Percentiles rank a stretch among this genome's conserved stretches.
Evolutionary conservation across 1,139 yeast genomes (phyloP).

Genomic region (Debaryomycetaceae sp.): DNA sequence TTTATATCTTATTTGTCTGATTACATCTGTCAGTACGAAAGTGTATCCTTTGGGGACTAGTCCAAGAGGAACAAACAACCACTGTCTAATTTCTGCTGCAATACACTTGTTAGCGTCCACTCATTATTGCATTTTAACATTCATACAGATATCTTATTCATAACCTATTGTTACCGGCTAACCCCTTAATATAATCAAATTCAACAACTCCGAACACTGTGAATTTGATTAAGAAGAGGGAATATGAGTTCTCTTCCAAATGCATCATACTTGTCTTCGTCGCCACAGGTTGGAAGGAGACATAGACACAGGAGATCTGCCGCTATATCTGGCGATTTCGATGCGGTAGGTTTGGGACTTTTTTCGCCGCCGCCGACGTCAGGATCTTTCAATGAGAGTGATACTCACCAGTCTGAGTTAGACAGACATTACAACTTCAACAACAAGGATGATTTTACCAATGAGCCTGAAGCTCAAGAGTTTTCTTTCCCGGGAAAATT

Average conservation of each 20-base stretch:
- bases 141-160: constrained; percentile 1
- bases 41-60: neutral
- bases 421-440: constrained; percentile 28
- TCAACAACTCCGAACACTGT: too few relatives aligned
- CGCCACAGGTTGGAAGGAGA: constrained; percentile 25
- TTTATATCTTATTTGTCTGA: neutral
- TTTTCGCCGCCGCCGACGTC: constrained; percentile 24
- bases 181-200: neutral
- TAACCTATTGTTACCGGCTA: neutral
- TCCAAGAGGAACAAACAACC: neutral
- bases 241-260: constrained; percentile 13
- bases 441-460: constrained; percentile 35
- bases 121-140: constrained; percentile 8
- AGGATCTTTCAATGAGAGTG: neutral
- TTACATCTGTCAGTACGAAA: neutral
- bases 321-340: constrained; percentile 74
- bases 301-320: constrained; percentile 71
- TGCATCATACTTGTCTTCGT: constrained; percentile 9
- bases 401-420: constrained; percentile 12
- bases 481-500: constrained; percentile 32
- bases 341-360: constrained; percentile 40
- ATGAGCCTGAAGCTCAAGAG: constrained; percentile 15
- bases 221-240: neutral
- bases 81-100: constrained; percentile 3
- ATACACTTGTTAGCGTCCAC: constrained; percentile 9